These are phyloP conservation scores for Mortierella sp. DNA, from an alignment of 371 early-diverging fungal genomes.

Conservation along the genomic window DNA sequence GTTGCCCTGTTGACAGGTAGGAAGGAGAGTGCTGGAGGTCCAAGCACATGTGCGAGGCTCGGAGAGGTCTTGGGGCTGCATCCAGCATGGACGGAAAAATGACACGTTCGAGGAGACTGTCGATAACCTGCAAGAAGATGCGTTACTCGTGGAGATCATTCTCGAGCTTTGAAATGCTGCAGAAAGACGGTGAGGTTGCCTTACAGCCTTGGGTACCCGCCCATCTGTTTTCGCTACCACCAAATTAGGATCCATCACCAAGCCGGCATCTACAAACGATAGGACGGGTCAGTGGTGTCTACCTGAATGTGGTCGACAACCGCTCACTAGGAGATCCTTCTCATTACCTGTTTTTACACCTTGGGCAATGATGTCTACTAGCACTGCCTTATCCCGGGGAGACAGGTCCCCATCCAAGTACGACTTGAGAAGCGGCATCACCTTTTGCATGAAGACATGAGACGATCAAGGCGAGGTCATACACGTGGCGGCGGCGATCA, in stretches of 20 bases:
- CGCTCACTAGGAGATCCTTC: too few species aligned
- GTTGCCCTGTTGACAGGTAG: conserved; percentile 27
- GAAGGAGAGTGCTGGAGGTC: background rate
- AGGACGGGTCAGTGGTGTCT: conserved; percentile 3
- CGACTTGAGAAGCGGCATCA: conserved; percentile 33
- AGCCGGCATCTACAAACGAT: conserved; percentile 19
- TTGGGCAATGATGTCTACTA: conserved; percentile 24
- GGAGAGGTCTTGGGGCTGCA: conserved; percentile 10
- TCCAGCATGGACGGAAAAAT: conserved; percentile 27
- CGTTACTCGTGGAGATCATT: too few species aligned
- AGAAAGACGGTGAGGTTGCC: too few species aligned
- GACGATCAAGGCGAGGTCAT: too few species aligned
- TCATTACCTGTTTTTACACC: conserved; percentile 44
- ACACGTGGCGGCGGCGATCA: too few species aligned
- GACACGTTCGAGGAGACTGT: conserved; percentile 34
- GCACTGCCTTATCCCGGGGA: conserved; percentile 18
- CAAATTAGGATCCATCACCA: conserved; percentile 38
- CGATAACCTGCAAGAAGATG: conserved; percentile 24
- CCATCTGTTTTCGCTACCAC: conserved; percentile 36
- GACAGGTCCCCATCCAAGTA: conserved; percentile 27
- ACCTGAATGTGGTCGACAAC: too few species aligned
- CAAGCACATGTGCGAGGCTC: conserved; percentile 22
- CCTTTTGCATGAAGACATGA: too few species aligned
- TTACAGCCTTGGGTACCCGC: conserved; percentile 26
- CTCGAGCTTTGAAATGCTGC: too few species aligned